phyloP scores from a whole-genome alignment of 2,329 filamentous ascomycete genomes.

The Claviceps africana region DNA sequence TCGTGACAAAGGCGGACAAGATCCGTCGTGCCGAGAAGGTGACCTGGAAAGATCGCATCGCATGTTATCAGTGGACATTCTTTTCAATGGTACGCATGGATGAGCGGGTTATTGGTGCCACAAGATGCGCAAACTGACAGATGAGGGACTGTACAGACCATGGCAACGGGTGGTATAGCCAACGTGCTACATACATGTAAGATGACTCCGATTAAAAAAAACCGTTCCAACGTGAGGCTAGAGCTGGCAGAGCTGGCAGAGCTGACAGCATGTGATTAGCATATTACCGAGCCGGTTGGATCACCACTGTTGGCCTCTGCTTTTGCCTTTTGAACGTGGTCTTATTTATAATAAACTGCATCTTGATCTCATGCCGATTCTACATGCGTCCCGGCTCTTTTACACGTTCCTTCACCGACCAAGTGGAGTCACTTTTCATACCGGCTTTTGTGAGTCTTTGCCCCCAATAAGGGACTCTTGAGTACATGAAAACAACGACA shows the following conservation, averaged over 20 bases:
- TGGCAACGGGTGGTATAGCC: constrained; percentile 43
- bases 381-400: constrained; percentile 57
- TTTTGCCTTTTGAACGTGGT: constrained; percentile 50
- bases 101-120: neutral
- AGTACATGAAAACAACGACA: neutral
- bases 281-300: constrained; percentile 29
- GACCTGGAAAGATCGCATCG: constrained; percentile 35
- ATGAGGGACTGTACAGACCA: constrained; percentile 10
- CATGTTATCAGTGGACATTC: constrained; percentile 56
- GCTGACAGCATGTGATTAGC: constrained; percentile 2
- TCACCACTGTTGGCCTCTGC: constrained; percentile 43
- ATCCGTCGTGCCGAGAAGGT: constrained; percentile 17
- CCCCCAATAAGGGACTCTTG: neutral
- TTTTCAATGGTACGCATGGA: constrained; percentile 40
- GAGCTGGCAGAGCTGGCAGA: neutral
- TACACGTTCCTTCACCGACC: constrained; percentile 56
- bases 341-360: constrained; percentile 49
- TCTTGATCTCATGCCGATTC: constrained; percentile 55
- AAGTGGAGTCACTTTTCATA: constrained; percentile 65
- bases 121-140: neutral
- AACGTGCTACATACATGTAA: constrained; percentile 32
- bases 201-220: neutral
- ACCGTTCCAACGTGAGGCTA: neutral
- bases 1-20: constrained; percentile 20
- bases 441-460: constrained; percentile 40